Evolutionary conservation across 305 asterid genomes (phyloP).

Genomic region (Fraxinus nigra): DNA sequence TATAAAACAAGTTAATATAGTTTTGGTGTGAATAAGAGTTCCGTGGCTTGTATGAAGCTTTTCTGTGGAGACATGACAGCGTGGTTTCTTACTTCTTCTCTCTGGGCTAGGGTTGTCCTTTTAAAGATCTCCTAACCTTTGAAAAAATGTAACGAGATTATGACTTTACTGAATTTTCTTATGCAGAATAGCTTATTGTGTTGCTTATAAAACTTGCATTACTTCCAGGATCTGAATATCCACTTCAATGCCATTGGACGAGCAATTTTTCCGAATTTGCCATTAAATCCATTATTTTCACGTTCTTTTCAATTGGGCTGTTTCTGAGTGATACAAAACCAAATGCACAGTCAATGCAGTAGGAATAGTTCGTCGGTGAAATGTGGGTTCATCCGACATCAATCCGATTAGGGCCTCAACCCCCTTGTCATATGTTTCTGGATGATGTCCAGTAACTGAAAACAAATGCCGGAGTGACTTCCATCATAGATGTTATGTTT

Average conservation of each 20-base stretch:
- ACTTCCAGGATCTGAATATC: conserved; percentile 72
- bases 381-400: conserved; percentile 55
- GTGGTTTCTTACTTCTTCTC: conserved; percentile 86
- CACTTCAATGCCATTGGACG: conserved; percentile 70
- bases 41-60: conserved; percentile 67
- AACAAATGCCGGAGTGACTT: conserved; percentile 67
- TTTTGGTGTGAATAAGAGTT: conserved; percentile 59
- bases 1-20: conserved; percentile 63
- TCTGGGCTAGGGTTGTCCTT: conserved; percentile 75
- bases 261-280: conserved; percentile 54
- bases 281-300: conserved; percentile 65
- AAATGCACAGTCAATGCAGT: conserved; percentile 76
- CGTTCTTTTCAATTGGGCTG: conserved; percentile 65
- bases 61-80: conserved; percentile 67
- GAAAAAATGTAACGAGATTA: conserved; percentile 55
- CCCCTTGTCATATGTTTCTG: conserved; percentile 74
- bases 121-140: conserved; percentile 71
- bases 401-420: conserved; percentile 52
- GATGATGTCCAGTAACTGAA: conserved; percentile 78
- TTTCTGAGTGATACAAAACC: conserved; percentile 74
- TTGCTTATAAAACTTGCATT: conserved; percentile 36
- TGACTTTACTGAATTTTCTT: conserved; percentile 45
- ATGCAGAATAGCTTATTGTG: conserved; percentile 36
- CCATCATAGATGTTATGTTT: conserved; percentile 46
- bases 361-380: conserved; percentile 57